phyloP scores from a whole-genome alignment of 2,329 filamentous ascomycete species.

The Fusarium sp. region DNA sequence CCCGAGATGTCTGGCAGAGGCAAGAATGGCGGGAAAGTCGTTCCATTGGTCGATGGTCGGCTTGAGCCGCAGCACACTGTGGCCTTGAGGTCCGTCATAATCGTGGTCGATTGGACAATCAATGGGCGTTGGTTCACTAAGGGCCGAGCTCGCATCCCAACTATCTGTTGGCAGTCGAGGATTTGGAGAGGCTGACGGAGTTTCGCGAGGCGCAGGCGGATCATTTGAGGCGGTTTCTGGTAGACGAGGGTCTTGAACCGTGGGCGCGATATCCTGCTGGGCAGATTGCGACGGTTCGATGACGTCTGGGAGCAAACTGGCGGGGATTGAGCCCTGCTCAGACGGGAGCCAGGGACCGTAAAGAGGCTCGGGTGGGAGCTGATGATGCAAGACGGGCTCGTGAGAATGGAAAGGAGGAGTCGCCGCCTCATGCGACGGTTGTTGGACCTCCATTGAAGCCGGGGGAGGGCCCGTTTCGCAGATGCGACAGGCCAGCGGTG shows the following conservation, averaged over 20 bases:
- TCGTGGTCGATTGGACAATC: conserved; percentile 44
- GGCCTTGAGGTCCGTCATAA: conserved; percentile 45
- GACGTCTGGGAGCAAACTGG: conserved; percentile 30
- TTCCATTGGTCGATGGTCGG: conserved; percentile 49
- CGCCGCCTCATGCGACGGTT: conserved; percentile 25
- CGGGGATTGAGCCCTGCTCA: conserved; percentile 33
- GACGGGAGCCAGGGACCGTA: conserved; percentile 13
- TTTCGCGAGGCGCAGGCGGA: conserved; percentile 7
- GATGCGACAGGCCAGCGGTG: conserved; percentile 28
- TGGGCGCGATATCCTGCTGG: conserved; percentile 13
- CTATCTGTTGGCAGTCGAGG: conserved; percentile 8
- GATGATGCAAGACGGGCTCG: conserved; percentile 16
- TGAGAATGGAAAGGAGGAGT: conserved; percentile 18
- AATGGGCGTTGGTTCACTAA: conserved; percentile 38
- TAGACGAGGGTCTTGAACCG: conserved; percentile 4
- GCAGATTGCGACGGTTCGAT: conserved; percentile 27
- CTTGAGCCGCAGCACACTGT: conserved; percentile 47
- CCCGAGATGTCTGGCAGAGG: conserved; percentile 45
- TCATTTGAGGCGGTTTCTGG: conserved; percentile 1
- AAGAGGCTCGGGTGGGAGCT: conserved; percentile 13
- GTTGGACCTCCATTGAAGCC: conserved; percentile 38
- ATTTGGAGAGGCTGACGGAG: conserved; percentile 4
- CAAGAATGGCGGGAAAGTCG: conserved; percentile 50
- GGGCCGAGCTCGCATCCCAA: conserved; percentile 37
- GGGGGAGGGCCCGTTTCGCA: conserved; percentile 25